Evolutionary conservation across 768 basidiomycete genomes (phyloP).

Genomic region (Podaxis carcinomalis): DNA sequence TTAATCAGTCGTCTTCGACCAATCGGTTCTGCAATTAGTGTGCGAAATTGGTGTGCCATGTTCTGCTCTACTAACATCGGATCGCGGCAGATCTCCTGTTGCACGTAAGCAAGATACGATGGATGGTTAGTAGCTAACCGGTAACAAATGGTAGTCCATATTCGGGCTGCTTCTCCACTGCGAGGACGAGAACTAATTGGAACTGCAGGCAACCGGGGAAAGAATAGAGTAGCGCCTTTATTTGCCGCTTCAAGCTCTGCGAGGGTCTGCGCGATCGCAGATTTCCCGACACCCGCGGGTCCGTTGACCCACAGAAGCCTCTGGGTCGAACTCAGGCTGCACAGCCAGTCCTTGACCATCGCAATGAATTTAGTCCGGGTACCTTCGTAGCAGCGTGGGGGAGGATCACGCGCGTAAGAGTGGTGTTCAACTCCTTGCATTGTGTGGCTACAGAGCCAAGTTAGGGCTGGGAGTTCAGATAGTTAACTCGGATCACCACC

Average conservation of each 20-base stretch:
- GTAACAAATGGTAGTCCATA: not conserved
- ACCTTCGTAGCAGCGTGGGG: not conserved
- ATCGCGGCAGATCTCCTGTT: not conserved
- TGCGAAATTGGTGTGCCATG: not conserved
- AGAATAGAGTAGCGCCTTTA: not conserved
- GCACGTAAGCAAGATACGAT: not conserved
- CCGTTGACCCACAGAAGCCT: not conserved
- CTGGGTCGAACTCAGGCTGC: not conserved
- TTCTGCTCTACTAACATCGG: not conserved
- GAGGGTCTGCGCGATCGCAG: not conserved
- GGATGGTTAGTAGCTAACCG: not conserved
- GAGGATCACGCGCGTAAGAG: not conserved
- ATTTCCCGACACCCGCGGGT: constrained; percentile 2
- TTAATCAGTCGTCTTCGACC: not conserved
- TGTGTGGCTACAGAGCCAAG: not conserved
- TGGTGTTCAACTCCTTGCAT: not conserved
- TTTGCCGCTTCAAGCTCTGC: not conserved
- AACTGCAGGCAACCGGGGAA: not conserved
- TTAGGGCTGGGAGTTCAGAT: not conserved
- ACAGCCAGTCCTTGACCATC: not conserved
- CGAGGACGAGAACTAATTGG: not conserved
- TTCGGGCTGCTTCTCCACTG: not conserved
- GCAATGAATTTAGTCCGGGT: not conserved
- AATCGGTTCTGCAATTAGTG: not conserved
- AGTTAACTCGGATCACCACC: too few relatives aligned